Evolutionary conservation across 2,329 filamentous ascomycete species (phyloP).

Genomic region (Talaromyces sp.): DNA sequence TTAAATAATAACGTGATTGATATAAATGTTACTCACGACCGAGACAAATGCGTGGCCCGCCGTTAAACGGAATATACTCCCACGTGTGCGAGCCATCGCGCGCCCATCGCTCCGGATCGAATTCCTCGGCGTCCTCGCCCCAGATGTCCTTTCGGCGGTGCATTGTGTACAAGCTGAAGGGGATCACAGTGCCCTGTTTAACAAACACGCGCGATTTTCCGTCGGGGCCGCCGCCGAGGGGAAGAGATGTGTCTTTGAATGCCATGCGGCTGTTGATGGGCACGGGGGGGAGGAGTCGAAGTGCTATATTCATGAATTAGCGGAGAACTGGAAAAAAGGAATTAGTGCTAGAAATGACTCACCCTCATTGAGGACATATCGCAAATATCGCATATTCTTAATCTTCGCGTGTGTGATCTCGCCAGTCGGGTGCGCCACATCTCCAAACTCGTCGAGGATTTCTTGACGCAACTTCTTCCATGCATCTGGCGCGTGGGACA

Average conservation of each 20-base stretch:
- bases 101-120: constrained; percentile 47
- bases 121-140: constrained; percentile 42
- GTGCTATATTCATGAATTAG: constrained; percentile 1
- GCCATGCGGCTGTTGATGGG: constrained; percentile 46
- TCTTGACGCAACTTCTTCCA: constrained; percentile 21
- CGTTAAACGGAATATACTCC: constrained; percentile 33
- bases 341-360: not conserved
- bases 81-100: constrained; percentile 37
- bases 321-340: too few species aligned
- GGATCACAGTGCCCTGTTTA: constrained; percentile 61
- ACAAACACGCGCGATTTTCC: constrained; percentile 58
- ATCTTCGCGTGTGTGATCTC: constrained; percentile 29
- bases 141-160: constrained; percentile 60
- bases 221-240: constrained; percentile 10
- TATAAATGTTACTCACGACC: constrained; percentile 15
- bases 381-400: constrained; percentile 13
- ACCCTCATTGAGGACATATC: constrained; percentile 14
- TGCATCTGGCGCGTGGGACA: constrained; percentile 24
- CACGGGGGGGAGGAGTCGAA: constrained; percentile 50
- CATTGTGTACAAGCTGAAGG: constrained; percentile 67
- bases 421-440: not conserved
- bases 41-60: constrained; percentile 23
- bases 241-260: constrained; percentile 16
- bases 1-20: constrained; percentile 1
- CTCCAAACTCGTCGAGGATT: constrained; percentile 18